Base-by-base conservation (phyloP, 2,329 filamentous ascomycete genomes). In the Fusarium setosum region DNA sequence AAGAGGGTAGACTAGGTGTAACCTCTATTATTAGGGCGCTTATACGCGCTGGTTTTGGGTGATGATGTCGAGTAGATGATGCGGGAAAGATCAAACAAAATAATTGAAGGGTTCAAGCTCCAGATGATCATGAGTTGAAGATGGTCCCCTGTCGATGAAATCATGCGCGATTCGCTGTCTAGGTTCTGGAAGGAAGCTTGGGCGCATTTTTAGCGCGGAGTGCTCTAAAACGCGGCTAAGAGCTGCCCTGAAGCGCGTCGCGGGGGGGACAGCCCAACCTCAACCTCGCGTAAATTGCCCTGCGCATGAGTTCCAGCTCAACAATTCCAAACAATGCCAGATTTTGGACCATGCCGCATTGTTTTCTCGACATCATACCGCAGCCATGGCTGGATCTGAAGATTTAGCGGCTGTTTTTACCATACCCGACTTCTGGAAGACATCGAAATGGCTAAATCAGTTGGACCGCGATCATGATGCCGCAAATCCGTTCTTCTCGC, bases 351-450 rank as follows among this genome's bases (percentile, higher is more conserved):
- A 70, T 72, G 65, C 57, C 56, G 41, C 47, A 23, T 32, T 31
- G 38, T 51, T n/a, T 18, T n/a, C 21, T 23, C 55, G 15, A 56
- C 34, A 18, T 11, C n/a, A n/a, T 15, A 54, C 29, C 52, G 29
- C 10, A 23, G 73, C 57, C 59, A 79, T 78, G 76, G 65, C 65
- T 61, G 59, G 79, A 61, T 75, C 82, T 52, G 76, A 82, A 60
- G 79, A 83, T 37, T 72, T 77, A 53, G 81, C 84, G 45, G 78
- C 90, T 72, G 83, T 89, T 29, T 92, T 92, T 72, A 83, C 85
- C 35, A 87, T 89, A 42, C 87, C 87, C 35, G 82, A 89, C 71
- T 84, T 91, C 61, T 88, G 85, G 83, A 80, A 80, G 55, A 77
- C 82, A 23, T 87, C 89, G 3, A 81, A 77, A 67, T 83, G 84